Evolutionary conservation across 352 stramenopile genomes (phyloP).

Genomic region (Globisporangium megalacanthum): DNA sequence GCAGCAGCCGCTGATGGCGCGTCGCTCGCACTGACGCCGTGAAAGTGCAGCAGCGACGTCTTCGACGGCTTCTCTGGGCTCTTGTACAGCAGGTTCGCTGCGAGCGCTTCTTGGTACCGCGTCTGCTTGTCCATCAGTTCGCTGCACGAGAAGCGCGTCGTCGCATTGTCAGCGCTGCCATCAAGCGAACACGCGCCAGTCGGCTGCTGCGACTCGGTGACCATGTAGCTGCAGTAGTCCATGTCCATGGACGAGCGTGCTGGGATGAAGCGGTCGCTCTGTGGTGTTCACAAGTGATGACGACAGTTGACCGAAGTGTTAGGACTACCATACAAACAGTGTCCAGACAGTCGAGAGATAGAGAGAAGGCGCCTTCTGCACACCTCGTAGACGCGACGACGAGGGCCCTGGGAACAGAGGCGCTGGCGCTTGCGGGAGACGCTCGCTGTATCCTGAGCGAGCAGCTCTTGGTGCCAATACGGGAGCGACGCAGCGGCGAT

Average conservation of each 20-base stretch:
- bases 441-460: conserved; percentile 8
- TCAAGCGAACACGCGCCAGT: not conserved
- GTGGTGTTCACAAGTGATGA: not conserved
- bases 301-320: too few relatives aligned
- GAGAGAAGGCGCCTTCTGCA: not conserved
- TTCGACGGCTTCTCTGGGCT: conserved; percentile 12
- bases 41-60: conserved; percentile 23
- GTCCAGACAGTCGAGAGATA: not conserved
- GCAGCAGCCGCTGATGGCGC: not conserved
- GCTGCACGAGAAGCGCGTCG: conserved; percentile 1
- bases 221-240: conserved; percentile 37
- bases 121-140: conserved; percentile 22
- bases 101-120: conserved; percentile 28
- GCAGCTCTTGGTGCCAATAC: conserved; percentile 24
- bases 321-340: not conserved
- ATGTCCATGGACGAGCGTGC: conserved; percentile 33
- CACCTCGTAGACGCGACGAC: conserved; percentile 17
- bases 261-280: conserved; percentile 48
- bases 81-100: conserved; percentile 25
- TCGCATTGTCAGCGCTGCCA: not conserved
- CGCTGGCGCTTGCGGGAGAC: conserved; percentile 23
- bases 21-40: conserved; percentile 9
- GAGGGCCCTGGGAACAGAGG: conserved; percentile 2
- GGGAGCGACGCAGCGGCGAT: conserved; percentile 15
- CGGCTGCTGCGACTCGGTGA: conserved; percentile 13